A percentile compares a stretch with the other conserved stretches of the same genome.
Conservation (phyloP, 2,329 filamentous ascomycete species). For the Apiospora phragmitis region DNA sequence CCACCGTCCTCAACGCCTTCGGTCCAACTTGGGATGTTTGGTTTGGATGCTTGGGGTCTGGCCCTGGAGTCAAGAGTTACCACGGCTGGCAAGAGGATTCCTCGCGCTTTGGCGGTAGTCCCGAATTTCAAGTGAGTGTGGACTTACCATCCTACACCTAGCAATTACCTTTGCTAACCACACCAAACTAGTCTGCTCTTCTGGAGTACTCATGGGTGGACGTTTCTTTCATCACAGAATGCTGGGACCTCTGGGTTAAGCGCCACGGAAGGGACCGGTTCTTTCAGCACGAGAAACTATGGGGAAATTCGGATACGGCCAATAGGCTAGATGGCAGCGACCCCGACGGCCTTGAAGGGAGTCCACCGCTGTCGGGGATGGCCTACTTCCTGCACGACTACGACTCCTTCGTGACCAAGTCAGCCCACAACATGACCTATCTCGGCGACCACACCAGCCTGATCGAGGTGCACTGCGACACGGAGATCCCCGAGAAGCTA, state of each 20-base stretch:
- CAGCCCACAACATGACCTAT: constrained; percentile 20
- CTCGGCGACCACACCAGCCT: constrained; percentile 21
- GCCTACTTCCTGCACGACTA: constrained; percentile 28
- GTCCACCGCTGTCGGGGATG: constrained; percentile 16
- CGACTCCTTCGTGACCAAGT: constrained; percentile 20
- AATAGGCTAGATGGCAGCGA: constrained; percentile 17
- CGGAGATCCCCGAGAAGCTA: constrained; percentile 41
- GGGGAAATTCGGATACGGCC: constrained; percentile 23
- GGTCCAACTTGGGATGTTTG: constrained; percentile 40
- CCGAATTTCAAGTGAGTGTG: constrained; percentile 43
- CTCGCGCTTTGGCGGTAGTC: constrained; percentile 36
- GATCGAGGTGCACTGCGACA: constrained; percentile 39
- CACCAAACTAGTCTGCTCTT: constrained; percentile 40
- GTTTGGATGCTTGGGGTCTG: constrained; percentile 31
- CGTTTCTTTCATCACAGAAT: constrained; percentile 47
- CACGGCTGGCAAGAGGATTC: constrained; percentile 32
- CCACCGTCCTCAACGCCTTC: constrained; percentile 39
- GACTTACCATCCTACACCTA: background rate
- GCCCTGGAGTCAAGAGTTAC: constrained; percentile 19
- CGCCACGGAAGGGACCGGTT: constrained; percentile 35
- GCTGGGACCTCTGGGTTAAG: constrained; percentile 48
- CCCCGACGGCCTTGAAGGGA: constrained; percentile 26
- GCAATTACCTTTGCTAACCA: background rate
- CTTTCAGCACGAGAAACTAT: constrained; percentile 33
- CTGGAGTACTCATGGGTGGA: constrained; percentile 45